Evolutionary conservation across 2,329 filamentous ascomycete genomes (phyloP).

Genomic region (Fusarium tanahbumbuense): DNA sequence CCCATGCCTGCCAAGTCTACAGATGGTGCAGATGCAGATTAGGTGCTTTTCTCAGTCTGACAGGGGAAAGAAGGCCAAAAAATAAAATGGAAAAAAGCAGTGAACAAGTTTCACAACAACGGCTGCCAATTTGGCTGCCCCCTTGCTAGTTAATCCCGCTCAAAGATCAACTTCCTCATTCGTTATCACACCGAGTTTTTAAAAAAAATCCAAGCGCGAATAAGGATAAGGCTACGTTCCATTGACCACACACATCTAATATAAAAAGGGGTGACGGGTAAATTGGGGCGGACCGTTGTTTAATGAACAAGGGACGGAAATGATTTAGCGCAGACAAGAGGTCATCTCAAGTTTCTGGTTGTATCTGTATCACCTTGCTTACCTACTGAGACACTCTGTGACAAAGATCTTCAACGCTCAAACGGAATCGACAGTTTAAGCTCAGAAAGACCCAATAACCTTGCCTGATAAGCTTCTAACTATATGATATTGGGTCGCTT

Average conservation of each 20-base stretch:
- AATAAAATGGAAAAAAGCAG: neutral
- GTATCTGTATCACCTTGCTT: constrained; percentile 11
- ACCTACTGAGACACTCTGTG: constrained; percentile 22
- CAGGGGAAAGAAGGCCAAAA: neutral
- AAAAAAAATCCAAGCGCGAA: constrained; percentile 1
- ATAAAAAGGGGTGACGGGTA: constrained; percentile 25
- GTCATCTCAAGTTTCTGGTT: neutral
- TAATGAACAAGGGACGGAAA: constrained; percentile 27
- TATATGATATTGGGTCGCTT: neutral
- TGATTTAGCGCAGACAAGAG: constrained; percentile 10
- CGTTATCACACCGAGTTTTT: constrained; percentile 27
- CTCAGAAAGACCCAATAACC: neutral
- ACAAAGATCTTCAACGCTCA: constrained; percentile 11
- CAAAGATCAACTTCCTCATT: neutral
- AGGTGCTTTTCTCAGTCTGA: constrained; percentile 5
- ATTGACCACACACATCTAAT: neutral
- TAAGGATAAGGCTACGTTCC: constrained; percentile 1
- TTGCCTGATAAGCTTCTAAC: neutral
- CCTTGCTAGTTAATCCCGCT: constrained; percentile 6
- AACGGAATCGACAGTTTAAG: constrained; percentile 5
- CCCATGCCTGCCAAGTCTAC: constrained; percentile 18
- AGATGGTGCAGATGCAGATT: constrained; percentile 25
- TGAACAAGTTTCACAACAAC: constrained; percentile 30
- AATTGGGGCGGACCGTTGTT: constrained; percentile 30
- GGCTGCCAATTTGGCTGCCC: constrained; percentile 16